Base-by-base conservation (phyloP, 2,329 filamentous ascomycete genomes). In the Delphinella strobiligena region DNA sequence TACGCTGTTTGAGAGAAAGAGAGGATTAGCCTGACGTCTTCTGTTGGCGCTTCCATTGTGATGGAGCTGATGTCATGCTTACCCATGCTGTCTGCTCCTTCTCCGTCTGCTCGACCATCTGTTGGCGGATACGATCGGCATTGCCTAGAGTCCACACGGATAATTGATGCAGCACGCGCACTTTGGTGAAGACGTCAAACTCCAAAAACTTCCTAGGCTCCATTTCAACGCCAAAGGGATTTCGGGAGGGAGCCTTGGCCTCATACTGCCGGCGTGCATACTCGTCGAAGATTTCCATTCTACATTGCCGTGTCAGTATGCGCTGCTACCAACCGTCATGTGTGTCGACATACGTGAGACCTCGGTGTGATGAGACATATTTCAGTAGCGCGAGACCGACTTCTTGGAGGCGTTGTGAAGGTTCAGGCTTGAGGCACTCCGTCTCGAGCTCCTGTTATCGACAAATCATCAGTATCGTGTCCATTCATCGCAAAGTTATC, bases 291-390 rank as follows among this genome's bases (percentile, higher is more conserved):
- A 91, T 80, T 3, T 93, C 87, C 38, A 71, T 75, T 1, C 88
- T 95, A 51, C 36, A 15, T 11, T 8, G 22, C 37, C 34, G 18
- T 7, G 37, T 30, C 15, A 36, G 33, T 16, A 31, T 27, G n/a
- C n/a, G n/a, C n/a, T n/a, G n/a, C n/a, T n/a, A n/a, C n/a, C n/a
- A n/a, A n/a, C n/a, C 9, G 11, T 34, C 17, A 37, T 37, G 19
- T 12, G 32, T 17, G 27, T 14, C 3, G 45, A 71, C 83, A 49
- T 74, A 94, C 87, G 82, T 93, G 35, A 96, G 68, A 47, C 88
- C 88, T 47, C 88, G 81, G 66, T 95, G 87, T 44, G 88, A 94
- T 22, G 91, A 95, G 36, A 95, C 80, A 56, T 82, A 87, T 71
- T 95, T 95, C 44, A 96, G 75, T 15, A 96, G 69, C 40, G 82